phyloP scores from a whole-genome alignment of 495 filamentous ascomycete genomes.

The Hypoxylon subgilvum region DNA sequence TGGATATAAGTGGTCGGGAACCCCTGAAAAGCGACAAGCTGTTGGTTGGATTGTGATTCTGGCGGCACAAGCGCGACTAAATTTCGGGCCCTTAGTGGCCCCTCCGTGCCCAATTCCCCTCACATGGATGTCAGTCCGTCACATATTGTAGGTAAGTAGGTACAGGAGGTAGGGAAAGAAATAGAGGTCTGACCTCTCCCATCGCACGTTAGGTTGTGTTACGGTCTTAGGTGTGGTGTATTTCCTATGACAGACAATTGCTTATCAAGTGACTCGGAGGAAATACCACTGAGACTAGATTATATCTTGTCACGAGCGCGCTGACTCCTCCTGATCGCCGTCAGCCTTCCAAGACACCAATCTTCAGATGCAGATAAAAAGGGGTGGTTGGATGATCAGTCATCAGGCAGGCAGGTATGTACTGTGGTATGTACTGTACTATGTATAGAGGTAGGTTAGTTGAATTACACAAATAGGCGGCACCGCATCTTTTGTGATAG shows the following conservation, averaged over 20 bases:
- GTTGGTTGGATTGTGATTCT: conserved; percentile 35
- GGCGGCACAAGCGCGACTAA: conserved; percentile 38
- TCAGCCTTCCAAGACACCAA: conserved; percentile 14
- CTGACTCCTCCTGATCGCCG: conserved; percentile 32
- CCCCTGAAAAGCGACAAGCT: conserved; percentile 25
- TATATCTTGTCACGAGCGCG: conserved; percentile 25
- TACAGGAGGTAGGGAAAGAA: conserved; percentile 12
- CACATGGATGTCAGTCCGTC: conserved; percentile 35
- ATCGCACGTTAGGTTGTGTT: conserved; percentile 26
- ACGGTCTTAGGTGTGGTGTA: conserved; percentile 15
- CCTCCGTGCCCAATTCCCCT: conserved; percentile 30
- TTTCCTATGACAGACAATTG: conserved; percentile 13
- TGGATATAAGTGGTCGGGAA: conserved; percentile 32
- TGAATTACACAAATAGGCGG: no score
- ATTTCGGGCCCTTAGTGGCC: conserved; percentile 23
- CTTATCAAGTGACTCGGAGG: conserved; percentile 31
- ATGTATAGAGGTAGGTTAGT: no score
- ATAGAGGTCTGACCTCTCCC: conserved; percentile 24
- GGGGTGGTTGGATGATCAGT: conserved; percentile 37
- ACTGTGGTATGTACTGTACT: no score
- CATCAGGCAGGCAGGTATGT: conserved; percentile 20
- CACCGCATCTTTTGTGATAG: no score
- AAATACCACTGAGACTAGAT: conserved; percentile 26
- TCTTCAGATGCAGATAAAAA: conserved; percentile 25
- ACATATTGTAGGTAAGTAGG: no score